phyloP scores from a whole-genome alignment of 306 rosid genomes.

The Trifolium subterraneum region DNA sequence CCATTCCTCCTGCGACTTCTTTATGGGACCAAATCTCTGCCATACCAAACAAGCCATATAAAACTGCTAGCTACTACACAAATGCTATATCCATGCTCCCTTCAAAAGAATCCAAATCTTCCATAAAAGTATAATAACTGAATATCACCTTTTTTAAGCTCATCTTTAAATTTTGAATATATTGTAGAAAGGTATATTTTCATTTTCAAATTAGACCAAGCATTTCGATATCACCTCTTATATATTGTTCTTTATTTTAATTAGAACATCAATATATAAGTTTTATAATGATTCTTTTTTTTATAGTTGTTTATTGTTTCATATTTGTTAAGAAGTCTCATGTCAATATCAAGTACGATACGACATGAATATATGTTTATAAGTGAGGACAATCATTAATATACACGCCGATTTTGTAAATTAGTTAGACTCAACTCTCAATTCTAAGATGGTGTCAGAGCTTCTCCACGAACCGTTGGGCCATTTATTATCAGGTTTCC shows the following conservation, averaged over 20 bases:
- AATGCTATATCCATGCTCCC: constrained; percentile 32
- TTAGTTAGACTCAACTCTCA: too few species aligned
- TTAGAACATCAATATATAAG: background rate
- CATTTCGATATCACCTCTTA: constrained; percentile 13
- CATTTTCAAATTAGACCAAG: constrained; percentile 9
- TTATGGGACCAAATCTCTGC: constrained; percentile 86
- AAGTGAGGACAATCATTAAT: too few species aligned
- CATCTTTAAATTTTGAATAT: constrained; percentile 46
- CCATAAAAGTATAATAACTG: constrained; percentile 54
- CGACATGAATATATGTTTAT: too few species aligned
- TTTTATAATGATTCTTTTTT: too few species aligned
- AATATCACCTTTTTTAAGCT: constrained; percentile 54
- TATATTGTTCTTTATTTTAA: constrained; percentile 22
- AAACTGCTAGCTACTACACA: background rate
- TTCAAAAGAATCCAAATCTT: constrained; percentile 65
- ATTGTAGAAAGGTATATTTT: constrained; percentile 48
- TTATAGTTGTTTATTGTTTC: too few species aligned
- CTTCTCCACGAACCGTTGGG: too few species aligned
- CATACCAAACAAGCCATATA: constrained; percentile 39
- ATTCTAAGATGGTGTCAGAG: too few species aligned
- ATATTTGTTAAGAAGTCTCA: too few species aligned
- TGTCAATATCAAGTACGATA: too few species aligned
- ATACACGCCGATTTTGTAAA: too few species aligned
- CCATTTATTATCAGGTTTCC: too few species aligned
- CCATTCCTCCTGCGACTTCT: constrained; percentile 82